Evolutionary conservation across 139 green algal genomes (phyloP).

Genomic region (Chlamydomonas sphaeroides): DNA sequence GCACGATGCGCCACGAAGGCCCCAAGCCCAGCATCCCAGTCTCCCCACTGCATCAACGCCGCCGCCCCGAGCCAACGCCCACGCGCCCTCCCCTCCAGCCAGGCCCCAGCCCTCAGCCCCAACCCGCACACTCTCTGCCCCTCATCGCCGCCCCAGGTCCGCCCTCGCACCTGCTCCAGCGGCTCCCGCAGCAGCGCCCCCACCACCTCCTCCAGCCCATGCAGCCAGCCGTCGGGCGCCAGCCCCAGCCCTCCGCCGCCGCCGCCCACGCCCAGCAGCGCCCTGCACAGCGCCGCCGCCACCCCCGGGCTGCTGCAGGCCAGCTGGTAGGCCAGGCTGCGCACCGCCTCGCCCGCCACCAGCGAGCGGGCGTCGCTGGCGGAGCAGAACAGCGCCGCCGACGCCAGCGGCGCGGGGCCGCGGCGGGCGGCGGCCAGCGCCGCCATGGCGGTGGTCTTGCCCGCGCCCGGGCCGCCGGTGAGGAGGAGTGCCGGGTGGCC

Average conservation of each 20-base stretch:
- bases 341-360: conserved; percentile 13
- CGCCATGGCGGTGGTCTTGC: conserved; percentile 29
- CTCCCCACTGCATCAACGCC: no score
- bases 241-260: not conserved
- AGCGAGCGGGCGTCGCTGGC: conserved; percentile 10
- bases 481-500: not conserved
- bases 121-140: no score
- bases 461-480: not conserved
- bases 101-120: no score
- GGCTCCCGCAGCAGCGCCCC: conserved; percentile 8
- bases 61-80: no score
- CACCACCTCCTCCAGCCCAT: conserved; percentile 26
- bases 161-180: conserved; percentile 20
- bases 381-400: conserved; percentile 20
- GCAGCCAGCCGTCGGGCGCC: conserved; percentile 22
- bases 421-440: not conserved
- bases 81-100: no score
- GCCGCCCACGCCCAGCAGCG: conserved; percentile 19
- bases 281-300: not conserved
- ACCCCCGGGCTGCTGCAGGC: not conserved
- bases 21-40: no score
- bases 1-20: no score
- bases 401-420: not conserved
- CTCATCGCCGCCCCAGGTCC: no score
- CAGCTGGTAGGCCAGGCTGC: conserved; percentile 29